Base-by-base conservation (phyloP, 768 basidiomycete species). In the Strobilomyces echinocephalus region DNA sequence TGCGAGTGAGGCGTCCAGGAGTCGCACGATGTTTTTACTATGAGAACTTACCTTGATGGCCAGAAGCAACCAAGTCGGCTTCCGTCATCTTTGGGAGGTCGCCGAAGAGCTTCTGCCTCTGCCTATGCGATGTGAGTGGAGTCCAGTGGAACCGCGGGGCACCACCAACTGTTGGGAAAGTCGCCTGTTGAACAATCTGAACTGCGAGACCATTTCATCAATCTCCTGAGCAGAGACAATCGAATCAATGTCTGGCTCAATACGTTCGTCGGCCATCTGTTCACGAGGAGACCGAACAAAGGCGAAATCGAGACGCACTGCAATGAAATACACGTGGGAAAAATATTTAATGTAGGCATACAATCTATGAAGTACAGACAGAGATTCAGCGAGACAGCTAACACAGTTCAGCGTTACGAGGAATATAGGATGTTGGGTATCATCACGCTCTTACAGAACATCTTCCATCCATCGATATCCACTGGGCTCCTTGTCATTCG, bases 81-180 rank as follows among this genome's bases (percentile, higher is more conserved):
- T 84, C 83, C 1, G 75, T 74, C 30, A 84, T 58, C 49, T 69
- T 73, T 10, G 83, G 82, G 9, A 87, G 74, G 16, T 57, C 65
- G 5, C 67, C 60, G 21, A 82, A 63, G 49, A 84, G 61, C n/a
- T 70, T 67, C 53, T 74, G 58, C 26, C 63, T 66, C 63, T 73
- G 65, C 41, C 72, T 74, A 49, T 30, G 43, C 9, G 26, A 54
- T 30, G 54, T 64, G 63, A 60, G 55, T 15, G 35, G 12, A 38
- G 31, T 26, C 4, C 24, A 39, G 15, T 9, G 28, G 36, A 31
- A 33, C 43, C 3, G 30, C 3, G n/a, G 15, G 24, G 18, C 33
- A 15, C 16, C 7, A 56, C 67, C 48, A 38, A 69, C 67, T 64
- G 67, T 18, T 58, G 59, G n/a, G 68, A 66, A 16, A 64, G 58